Base-by-base conservation (phyloP, 257 asterid species). In the Misopates orontium region DNA sequence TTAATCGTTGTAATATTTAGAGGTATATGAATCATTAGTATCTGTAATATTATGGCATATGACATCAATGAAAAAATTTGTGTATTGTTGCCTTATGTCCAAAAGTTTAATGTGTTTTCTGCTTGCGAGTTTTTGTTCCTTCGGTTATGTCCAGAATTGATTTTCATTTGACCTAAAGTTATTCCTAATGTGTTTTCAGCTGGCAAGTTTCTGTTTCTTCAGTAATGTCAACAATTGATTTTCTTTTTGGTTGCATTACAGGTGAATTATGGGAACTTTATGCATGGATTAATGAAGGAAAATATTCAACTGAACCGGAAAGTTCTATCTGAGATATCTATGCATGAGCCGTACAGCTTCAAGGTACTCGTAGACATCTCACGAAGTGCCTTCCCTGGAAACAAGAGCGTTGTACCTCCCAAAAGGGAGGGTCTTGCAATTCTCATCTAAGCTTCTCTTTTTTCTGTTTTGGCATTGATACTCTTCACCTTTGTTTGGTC, bases 331-430 rank as follows among this genome's bases (percentile, higher is more conserved):
- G 92, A 90, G 79, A 54, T 85, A 39, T 84, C 97, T 6, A 87
- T 90, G 97, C 95, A 90, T 21, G 97, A 93, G 81, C 96, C 96
- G 0, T 79, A 85, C 49, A 90, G 97, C 85, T 93, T 93, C 87
- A 93, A 90, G 86, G 95, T 91, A 56, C 79, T 93, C 28, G 97
- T 93, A 1, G 95, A 89, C 61, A 16, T 83, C 72, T 92, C 98
- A 0, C 85, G 75, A 56, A 71, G n/a, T 39, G 89, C 97, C 45
- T 93, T 89, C 81, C 97, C 95, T 0, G 97, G 95, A 57, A 89
- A 93, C 73, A 93, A 83, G 66, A 56, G 83, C 1, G 50, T 57
- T 1, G 7, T 66, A 18, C 47, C 84, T 54, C 87, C 91, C 63
- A 83, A 85, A 54, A 87, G 83, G 71, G 84, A 81, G 60, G 97